phyloP scores from a whole-genome alignment of 2,329 filamentous ascomycete genomes.

The Neonectria faginata region DNA sequence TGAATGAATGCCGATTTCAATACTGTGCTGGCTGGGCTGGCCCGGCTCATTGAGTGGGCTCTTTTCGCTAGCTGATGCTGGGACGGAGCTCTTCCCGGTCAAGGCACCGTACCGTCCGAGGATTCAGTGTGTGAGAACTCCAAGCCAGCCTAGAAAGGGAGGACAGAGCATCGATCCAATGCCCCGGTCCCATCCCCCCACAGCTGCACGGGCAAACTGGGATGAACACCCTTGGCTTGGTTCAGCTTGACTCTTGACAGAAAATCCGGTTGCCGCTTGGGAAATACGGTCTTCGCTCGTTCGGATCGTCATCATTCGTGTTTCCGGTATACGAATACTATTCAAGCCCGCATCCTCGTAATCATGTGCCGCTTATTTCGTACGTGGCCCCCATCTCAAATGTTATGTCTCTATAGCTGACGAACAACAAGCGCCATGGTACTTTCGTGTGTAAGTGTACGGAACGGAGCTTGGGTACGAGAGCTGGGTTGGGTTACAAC shows the following conservation, averaged over 20 bases:
- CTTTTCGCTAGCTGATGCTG: constrained; percentile 37
- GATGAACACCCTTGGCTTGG: constrained; percentile 41
- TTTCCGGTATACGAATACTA: constrained; percentile 32
- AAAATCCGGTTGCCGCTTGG: constrained; percentile 22
- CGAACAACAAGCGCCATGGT: constrained; percentile 15
- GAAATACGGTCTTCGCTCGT: constrained; percentile 25
- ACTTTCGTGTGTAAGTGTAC: constrained; percentile 17
- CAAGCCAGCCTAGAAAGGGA: constrained; percentile 13
- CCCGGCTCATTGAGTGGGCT: constrained; percentile 19
- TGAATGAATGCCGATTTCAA: constrained; percentile 24
- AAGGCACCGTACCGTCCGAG: constrained; percentile 31
- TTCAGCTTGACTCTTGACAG: constrained; percentile 20
- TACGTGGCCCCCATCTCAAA: constrained; percentile 21
- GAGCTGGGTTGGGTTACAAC: constrained; percentile 9
- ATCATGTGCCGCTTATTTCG: constrained; percentile 16
- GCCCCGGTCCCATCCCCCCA: constrained; percentile 35
- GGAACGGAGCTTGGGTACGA: constrained; percentile 3
- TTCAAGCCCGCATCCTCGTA: constrained; percentile 7
- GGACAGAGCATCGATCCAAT: constrained; percentile 24
- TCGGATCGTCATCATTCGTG: constrained; percentile 29
- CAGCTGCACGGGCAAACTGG: constrained; percentile 31
- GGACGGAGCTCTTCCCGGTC: constrained; percentile 33
- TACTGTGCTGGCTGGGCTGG: constrained; percentile 33
- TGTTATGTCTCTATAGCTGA: constrained; percentile 3
- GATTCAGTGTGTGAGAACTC: constrained; percentile 17